Base-by-base conservation (phyloP, 225 moss, liverwort and hornwort genomes). In the Bryum argenteum region DNA sequence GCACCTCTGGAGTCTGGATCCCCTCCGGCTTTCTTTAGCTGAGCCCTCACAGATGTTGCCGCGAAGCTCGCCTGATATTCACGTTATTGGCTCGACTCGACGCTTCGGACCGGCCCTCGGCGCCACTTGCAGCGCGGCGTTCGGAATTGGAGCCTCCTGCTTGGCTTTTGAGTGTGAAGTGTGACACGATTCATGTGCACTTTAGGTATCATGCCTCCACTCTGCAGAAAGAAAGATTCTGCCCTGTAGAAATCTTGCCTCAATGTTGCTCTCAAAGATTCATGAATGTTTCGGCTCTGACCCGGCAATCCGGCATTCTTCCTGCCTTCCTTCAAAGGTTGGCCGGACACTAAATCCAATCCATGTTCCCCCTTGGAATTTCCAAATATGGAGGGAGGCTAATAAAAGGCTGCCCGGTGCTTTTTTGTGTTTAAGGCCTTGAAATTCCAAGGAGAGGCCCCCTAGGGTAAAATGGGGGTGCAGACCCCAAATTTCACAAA, bases 131-230 rank as follows among this genome's bases (percentile, higher is more conserved):
- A n/a, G 1, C 8, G 54, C 17, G 44, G 8, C n/a, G 24, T 2
- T 13, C 47, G 13, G 2, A 47, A 47, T 11, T 18, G 56, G 11
- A 42, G 69, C 24, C 3, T 24, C 43, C 24, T 11, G 17, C 26
- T 11, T 69, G 43, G 24, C 56, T 17, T 40, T 42, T 6, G 11
- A 58, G 1, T 57, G 24, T 19, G 10, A 21, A 22, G 18, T 44
- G 24, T 3, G n/a, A 26, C 11, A 56, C 3, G 69, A 18, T n/a
- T n/a, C 54, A 11, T 9, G 24, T 44, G 10, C n/a, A 57, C 57
- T 69, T 42, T 43, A 69, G 69, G 18, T 18, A 45, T 70, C 18
- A 28, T 58, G 70, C 70, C 58, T 58, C 58, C 24, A 53, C 18
- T 53, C 23, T 41, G 42, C 2, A 4, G 23, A 23, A 24, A 4